Base-by-base conservation (phyloP, 768 basidiomycete species). In the Mycena vitilis region DNA sequence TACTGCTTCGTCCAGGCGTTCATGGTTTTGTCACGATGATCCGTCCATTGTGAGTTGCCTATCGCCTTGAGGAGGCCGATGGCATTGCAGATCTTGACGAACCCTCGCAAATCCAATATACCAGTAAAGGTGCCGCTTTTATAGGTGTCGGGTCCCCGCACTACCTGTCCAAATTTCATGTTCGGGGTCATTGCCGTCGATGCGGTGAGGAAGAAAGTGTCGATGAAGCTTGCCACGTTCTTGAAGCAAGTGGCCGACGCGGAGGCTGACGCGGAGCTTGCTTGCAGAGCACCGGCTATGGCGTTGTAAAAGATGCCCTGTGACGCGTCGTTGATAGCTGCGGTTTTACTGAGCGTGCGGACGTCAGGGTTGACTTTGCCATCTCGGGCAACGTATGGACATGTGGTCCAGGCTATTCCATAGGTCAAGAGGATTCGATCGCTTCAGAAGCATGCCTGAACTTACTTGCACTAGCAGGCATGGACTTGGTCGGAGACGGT, bases 291-390 rank as follows among this genome's bases (percentile, higher is more conserved):
- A 80, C 34, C 87, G 60, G 22, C 58, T 3, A 59, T 22, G 22
- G 82, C 81, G 72, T 85, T 86, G 76, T 80, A 84, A 23, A 86
- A 73, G 30, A 83, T 78, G 3, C 81, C 78, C 70, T 88, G 82
- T 0, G 86, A 73, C 67, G 84, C 77, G 60, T 63, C 58, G 60
- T 81, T 81, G 65, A 85, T 80, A 8, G 82, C 81, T 44, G 76
- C 75, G 8, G 84, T 79, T 13, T 81, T 83, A n/a, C 75, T 75
- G n/a, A 88, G 75, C 5, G 74, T 77, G 61, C 82, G 80, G 15
- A 86, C 85, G 73, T 89, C 88, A 18, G 87, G 87, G 72, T 89
- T 88, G 45, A 87, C 83, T 67, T 82, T 71, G 25, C 88, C 88
- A 69, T 89, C 88, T 5, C 79, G 81, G 16, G 77, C 75, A n/a